These are phyloP conservation scores for Phytophthora syringae DNA, from an alignment of 352 stramenopile species.

Conservation along the genomic window DNA sequence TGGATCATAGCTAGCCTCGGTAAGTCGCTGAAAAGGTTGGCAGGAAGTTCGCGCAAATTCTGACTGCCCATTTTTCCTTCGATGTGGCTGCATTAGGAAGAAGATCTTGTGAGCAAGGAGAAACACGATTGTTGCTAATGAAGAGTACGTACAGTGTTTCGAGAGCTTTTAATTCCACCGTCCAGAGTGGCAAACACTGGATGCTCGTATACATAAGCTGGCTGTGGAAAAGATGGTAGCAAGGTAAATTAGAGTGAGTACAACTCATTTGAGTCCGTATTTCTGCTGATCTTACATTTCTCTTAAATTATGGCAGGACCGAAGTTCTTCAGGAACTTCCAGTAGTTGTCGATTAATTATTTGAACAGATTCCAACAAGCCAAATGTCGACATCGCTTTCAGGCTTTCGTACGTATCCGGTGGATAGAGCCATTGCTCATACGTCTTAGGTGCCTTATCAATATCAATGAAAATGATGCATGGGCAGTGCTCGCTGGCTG, in stretches of 20 bases:
- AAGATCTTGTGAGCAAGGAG: background rate
- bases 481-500: no score
- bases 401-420: constrained; percentile 23
- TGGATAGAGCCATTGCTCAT: constrained; percentile 28
- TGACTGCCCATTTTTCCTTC: background rate
- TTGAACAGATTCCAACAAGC: constrained; percentile 25
- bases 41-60: constrained; percentile 11
- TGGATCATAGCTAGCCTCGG: constrained; percentile 2
- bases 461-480: constrained; percentile 15
- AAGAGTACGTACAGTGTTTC: constrained; percentile 22
- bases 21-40: constrained; percentile 10
- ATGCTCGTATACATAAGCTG: constrained; percentile 23
- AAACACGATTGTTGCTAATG: no score
- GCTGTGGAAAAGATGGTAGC: background rate
- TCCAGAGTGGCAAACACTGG: constrained; percentile 11
- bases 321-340: constrained; percentile 28
- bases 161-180: constrained; percentile 14
- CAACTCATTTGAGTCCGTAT: background rate
- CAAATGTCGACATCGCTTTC: constrained; percentile 19
- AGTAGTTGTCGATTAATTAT: constrained; percentile 34
- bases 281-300: constrained; percentile 17
- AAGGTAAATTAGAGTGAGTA: background rate
- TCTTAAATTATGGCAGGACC: constrained; percentile 14
- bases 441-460: constrained; percentile 28
- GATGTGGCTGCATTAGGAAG: constrained; percentile 2